Base-by-base conservation (phyloP, 805 yeast species). In the Candida lessepsii region DNA sequence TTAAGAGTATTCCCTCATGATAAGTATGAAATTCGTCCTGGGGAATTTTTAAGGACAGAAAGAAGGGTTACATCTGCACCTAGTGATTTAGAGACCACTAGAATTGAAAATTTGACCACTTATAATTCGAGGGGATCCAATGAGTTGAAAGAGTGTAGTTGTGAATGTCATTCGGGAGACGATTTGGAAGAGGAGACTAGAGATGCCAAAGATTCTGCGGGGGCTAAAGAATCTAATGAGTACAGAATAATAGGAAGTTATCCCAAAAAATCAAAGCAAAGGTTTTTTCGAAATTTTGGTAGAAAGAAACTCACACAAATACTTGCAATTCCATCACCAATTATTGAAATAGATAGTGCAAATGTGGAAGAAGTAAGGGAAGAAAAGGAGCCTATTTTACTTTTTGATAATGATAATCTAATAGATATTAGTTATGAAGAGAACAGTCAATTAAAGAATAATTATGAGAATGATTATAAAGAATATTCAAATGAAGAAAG, bases 1-100 rank as follows among this genome's bases (percentile, higher is more conserved):
- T 60, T 72, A 47, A 51, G 78, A 40, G 60, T 70, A 0, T 52
- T 50, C 32, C 67, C 69, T 10, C 50, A 54, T 15, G 68, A 62
- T 35, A 53, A 52, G 42, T 67, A 65, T 44, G 28, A 48, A 14
- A 47, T 60, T 10, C 50, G 47, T 18, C 57, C 58, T 7, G 71
- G 68, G 3, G 65, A 62, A 45, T 65, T 61, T 37, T 52, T 66
- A 36, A 53, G 19, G 13, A 35, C 29, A 4, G 35, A 16, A 18
- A 14, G 20, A 13, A 37, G 30, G 8, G 25, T 23, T 5, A 11
- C 6, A 4, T 29, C 35, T 13, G 40, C 30, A 5, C 40, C 40
- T 11, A 15, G 24, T 26, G 26, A 27, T 15, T 35, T 35, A 26
- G 37, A 35, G 30, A 13, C 31, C 3, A 9, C 26, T 11, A 23